Evolutionary conservation across 176 grass and related monocot genomes (phyloP), one percentile per base, ranked within the genome.

Genomic region (Oryza punctata): DNA sequence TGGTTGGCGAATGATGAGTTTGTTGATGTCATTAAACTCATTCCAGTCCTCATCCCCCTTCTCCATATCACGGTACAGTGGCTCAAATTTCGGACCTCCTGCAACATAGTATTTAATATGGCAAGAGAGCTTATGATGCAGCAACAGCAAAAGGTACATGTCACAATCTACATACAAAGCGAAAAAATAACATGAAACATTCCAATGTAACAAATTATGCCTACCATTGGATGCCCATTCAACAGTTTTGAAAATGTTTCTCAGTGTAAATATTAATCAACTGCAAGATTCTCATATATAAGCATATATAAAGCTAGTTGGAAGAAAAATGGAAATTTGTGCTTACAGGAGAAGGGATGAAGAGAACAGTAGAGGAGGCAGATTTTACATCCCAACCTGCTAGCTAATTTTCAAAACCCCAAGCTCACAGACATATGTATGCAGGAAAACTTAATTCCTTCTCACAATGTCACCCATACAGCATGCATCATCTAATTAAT

Each of bases 1-100:
- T 72, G 96, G 96, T 47, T 98, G 96, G 7, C 96, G 96, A 78
- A 98, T 98, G 69, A 98, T 98, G 76, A 98, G 93, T 38, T 98
- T 98, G 79, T 98, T 98, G 61, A 98, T 98, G 72, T 98, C 96
- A 85, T 98, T 98, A 77, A 98, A 98, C 80, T 98, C 96, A 88
- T 98, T 98, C 96, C 96, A 98, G 75, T 98, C 96, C 85, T 98
- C 96, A 57, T 98, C 96, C 77, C 96, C 96, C 81, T 94, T 98
- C 73, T 98, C 96, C 96, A 98, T 98, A 72, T 98, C 96, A 79
- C 96, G 86, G 69, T 98, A 95, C 70, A 98, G 78, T 12, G 96
- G 96, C 89, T 98, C 96, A 89, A 98, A 98, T 85, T 98, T 98
- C 3, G 96, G 96, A 65, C 93, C 96, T 13, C 96, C 93, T 98